Conservation (phyloP, 2,329 filamentous ascomycete species). For the Fusarium zealandicum region DNA sequence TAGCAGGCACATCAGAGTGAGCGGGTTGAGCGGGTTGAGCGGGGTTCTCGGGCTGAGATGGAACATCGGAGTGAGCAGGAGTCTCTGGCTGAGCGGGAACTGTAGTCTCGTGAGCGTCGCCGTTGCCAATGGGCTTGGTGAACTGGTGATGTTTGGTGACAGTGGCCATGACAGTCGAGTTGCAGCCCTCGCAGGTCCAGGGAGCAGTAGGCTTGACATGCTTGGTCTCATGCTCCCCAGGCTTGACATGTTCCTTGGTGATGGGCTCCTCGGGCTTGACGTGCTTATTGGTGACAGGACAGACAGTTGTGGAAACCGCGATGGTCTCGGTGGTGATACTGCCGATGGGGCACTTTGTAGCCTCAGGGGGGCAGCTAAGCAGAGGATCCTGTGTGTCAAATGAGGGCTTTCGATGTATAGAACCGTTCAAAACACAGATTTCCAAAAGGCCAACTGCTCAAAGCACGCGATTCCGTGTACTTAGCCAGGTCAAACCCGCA, state of each 20-base stretch:
- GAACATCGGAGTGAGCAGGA: no score
- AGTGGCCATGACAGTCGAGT: constrained; percentile 2
- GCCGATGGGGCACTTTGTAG: constrained; percentile 42
- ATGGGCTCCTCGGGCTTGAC: neutral
- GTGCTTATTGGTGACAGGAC: no score
- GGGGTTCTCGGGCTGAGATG: no score
- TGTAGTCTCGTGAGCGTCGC: neutral
- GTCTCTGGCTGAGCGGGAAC: neutral
- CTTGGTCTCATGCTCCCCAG: neutral
- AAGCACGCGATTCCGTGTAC: no score
- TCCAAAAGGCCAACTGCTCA: no score
- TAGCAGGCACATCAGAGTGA: no score
- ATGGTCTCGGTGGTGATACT: constrained; percentile 33
- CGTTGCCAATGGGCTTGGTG: constrained; percentile 2
- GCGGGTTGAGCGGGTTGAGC: no score
- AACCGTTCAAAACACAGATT: no score
- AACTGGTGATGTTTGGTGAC: constrained; percentile 2
- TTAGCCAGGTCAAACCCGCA: no score
- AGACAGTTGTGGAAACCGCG: constrained; percentile 11
- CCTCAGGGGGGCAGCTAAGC: constrained; percentile 38
- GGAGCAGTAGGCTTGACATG: constrained; percentile 6
- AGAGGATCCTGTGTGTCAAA: no score
- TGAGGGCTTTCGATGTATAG: no score
- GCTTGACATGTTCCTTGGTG: no score
- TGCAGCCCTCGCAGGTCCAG: constrained; percentile 12